Conservation (phyloP, 1,139 yeast species). For the Pichia sp. region DNA sequence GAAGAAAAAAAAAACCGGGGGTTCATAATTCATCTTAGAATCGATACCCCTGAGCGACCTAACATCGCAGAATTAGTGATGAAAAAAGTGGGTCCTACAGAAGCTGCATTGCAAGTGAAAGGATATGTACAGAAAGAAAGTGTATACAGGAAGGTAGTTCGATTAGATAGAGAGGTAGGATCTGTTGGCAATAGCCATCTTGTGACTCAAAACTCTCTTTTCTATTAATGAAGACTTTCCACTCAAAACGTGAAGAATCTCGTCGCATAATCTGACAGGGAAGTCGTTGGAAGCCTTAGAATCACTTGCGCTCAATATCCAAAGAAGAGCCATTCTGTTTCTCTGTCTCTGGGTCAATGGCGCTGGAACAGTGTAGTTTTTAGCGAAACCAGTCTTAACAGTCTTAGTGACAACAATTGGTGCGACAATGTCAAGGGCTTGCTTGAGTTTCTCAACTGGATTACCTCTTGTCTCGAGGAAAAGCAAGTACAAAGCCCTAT, state of each 20-base stretch:
- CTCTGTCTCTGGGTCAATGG: conserved; percentile 82
- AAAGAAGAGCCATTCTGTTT: conserved; percentile 74
- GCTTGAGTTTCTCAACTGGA: conserved; percentile 70
- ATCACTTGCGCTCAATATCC: conserved; percentile 83
- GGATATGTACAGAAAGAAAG: conserved; percentile 6
- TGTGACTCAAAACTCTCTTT: conserved; percentile 77
- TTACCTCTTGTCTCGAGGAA: conserved; percentile 64
- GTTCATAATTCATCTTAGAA: no score
- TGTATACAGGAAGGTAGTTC: conserved; percentile 1
- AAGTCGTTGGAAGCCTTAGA: conserved; percentile 76
- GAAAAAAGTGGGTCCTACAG: no score
- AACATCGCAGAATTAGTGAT: no score
- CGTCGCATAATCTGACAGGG: conserved; percentile 87
- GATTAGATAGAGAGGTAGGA: conserved; percentile 36
- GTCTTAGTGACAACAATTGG: conserved; percentile 80
- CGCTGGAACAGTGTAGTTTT: conserved; percentile 71
- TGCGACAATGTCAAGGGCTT: conserved; percentile 72
- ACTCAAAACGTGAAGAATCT: conserved; percentile 65
- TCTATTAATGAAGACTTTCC: conserved; percentile 84
- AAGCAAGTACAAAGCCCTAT: conserved; percentile 75
- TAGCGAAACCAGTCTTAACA: conserved; percentile 79
- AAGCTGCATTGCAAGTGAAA: background rate
- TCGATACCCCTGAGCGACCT: no score
- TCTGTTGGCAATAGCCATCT: conserved; percentile 76
- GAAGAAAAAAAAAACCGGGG: no score